These are phyloP conservation scores for Dalbergia cultrata DNA, from an alignment of 306 rosid species.

Conservation along the genomic window DNA sequence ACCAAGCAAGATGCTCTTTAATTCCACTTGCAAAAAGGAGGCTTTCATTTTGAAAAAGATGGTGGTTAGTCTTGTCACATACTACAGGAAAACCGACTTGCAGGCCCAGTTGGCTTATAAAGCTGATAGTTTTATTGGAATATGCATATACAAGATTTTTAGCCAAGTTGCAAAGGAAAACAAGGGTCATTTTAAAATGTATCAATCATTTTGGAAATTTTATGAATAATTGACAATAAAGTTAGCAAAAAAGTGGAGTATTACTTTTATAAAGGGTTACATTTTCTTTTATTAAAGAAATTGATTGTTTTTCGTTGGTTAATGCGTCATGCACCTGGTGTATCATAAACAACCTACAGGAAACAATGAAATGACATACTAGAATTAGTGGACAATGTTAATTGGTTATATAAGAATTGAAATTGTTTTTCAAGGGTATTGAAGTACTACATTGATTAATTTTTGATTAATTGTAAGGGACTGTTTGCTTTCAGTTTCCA, in stretches of 20 bases:
- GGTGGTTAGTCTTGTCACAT: constrained; percentile 63
- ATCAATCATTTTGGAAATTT: constrained; percentile 40
- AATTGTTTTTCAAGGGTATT: neutral
- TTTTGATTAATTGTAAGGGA: too few species aligned
- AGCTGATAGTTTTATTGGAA: constrained; percentile 26
- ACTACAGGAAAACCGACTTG: constrained; percentile 39
- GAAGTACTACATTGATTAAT: too few species aligned
- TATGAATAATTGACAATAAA: constrained; percentile 41
- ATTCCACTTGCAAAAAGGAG: constrained; percentile 59
- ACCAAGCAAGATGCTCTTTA: constrained; percentile 44
- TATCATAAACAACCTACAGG: neutral
- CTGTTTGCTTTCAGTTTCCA: too few species aligned
- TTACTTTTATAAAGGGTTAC: constrained; percentile 35
- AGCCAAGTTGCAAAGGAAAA: constrained; percentile 33
- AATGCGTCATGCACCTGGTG: neutral
- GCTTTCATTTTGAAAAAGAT: constrained; percentile 49
- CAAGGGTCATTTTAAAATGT: constrained; percentile 28
- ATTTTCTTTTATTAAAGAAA: neutral
- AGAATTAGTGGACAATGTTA: neutral
- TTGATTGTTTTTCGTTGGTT: neutral
- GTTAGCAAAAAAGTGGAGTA: constrained; percentile 32
- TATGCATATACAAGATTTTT: constrained; percentile 19
- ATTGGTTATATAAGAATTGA: neutral
- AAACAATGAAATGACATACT: neutral
- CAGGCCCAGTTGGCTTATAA: constrained; percentile 45